Conservation (phyloP, 163 green algal species). For the Prototheca cutis region DNA sequence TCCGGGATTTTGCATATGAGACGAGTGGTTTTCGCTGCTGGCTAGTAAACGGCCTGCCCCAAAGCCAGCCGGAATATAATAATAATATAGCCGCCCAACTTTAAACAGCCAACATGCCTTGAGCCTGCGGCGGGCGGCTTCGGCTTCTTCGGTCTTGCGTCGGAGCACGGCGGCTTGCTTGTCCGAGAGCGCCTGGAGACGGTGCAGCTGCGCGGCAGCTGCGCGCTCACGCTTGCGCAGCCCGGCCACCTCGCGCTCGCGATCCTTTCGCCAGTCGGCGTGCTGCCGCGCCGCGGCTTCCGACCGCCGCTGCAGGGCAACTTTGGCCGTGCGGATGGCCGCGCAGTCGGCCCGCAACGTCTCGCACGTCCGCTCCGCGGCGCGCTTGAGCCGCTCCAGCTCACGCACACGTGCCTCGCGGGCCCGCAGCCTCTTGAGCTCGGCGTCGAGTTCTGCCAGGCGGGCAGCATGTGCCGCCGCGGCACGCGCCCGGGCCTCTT, state of each 20-base stretch:
- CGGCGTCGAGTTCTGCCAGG: slow-evolving; percentile 39
- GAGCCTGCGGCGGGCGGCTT: slow-evolving; percentile 59
- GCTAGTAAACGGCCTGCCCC: too few species aligned
- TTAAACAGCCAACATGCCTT: slow-evolving; percentile 31
- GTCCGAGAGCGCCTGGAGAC: slow-evolving; percentile 48
- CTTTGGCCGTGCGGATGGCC: slow-evolving; percentile 70
- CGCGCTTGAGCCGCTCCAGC: slow-evolving; percentile 57
- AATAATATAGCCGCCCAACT: too few species aligned
- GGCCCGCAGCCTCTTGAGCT: slow-evolving; percentile 37
- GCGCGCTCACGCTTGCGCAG: slow-evolving; percentile 41
- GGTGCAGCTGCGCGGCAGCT: slow-evolving; percentile 39
- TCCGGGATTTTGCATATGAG: too few species aligned
- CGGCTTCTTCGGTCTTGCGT: slow-evolving; percentile 81
- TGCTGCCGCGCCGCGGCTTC: background rate
- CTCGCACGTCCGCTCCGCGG: slow-evolving; percentile 44
- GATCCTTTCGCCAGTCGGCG: slow-evolving; percentile 25
- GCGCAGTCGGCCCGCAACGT: slow-evolving; percentile 57
- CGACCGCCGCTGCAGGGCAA: slow-evolving; percentile 11
- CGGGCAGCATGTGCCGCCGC: slow-evolving; percentile 42
- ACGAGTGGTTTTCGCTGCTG: too few species aligned
- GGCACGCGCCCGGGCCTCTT: slow-evolving; percentile 54
- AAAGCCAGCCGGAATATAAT: too few species aligned
- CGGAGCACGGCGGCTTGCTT: slow-evolving; percentile 70
- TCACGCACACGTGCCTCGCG: slow-evolving; percentile 42
- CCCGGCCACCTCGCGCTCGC: slow-evolving; percentile 51